These are phyloP conservation scores for Pleurotus pulmonarius DNA, from an alignment of 768 basidiomycete genomes.

Conservation along the genomic window DNA sequence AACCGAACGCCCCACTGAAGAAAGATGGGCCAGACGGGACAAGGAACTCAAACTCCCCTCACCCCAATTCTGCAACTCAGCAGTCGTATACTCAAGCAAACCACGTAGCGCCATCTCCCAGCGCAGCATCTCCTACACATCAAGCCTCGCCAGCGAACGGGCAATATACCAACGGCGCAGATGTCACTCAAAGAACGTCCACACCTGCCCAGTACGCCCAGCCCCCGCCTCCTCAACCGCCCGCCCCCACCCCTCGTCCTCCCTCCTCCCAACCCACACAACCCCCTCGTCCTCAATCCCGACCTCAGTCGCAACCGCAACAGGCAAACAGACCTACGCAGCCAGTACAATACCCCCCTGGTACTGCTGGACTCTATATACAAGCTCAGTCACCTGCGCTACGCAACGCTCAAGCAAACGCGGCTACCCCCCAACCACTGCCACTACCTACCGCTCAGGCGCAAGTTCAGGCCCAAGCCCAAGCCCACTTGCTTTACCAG, in stretches of 20 bases:
- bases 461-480: slow-evolving; percentile 16
- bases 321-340: slow-evolving; percentile 10
- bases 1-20: neutral
- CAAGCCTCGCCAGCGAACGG: neutral
- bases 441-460: slow-evolving; percentile 12
- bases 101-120: slow-evolving; percentile 10
- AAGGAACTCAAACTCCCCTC: slow-evolving; percentile 2
- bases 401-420: slow-evolving; percentile 4
- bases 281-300: slow-evolving; percentile 8
- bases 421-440: slow-evolving; percentile 12
- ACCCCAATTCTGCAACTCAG: slow-evolving; percentile 11
- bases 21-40: neutral
- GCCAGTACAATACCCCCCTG: slow-evolving; percentile 6
- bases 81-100: neutral
- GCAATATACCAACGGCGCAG: neutral
- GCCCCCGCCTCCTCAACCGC: neutral
- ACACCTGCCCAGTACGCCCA: slow-evolving; percentile 7
- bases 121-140: slow-evolving; percentile 8
- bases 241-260: neutral
- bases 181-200: neutral
- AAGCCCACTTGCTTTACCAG: slow-evolving; percentile 13
- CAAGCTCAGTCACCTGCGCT: neutral
- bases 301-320: slow-evolving; percentile 11
- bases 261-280: slow-evolving; percentile 1
- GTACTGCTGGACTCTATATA: neutral